Evolutionary conservation across 2,329 filamentous ascomycete species (phyloP).

Genomic region (Scleromitrula shiraiana): DNA sequence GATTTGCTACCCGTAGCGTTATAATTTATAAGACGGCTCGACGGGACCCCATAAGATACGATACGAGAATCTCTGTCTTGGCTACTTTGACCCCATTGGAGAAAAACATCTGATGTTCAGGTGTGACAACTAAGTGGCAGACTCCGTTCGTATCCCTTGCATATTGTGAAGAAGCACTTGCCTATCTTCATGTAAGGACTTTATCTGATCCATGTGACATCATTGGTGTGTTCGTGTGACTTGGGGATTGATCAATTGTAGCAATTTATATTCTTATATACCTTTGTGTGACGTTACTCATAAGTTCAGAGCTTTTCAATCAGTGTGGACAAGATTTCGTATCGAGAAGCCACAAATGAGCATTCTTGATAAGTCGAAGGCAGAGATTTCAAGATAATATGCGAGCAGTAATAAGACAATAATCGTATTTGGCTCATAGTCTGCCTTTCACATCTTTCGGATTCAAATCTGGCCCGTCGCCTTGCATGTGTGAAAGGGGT

Average conservation of each 20-base stretch:
- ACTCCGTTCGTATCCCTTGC: neutral
- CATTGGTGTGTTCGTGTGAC: neutral
- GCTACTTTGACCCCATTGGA: neutral
- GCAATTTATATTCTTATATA: too few species aligned
- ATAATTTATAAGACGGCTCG: neutral
- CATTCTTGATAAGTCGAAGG: neutral
- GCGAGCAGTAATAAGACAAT: neutral
- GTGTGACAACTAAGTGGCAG: neutral
- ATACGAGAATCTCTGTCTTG: slow-evolving; percentile 2
- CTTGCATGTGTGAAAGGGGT: slow-evolving; percentile 17
- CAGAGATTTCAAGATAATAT: neutral
- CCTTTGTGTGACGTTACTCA: neutral
- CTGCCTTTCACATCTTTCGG: slow-evolving; percentile 7
- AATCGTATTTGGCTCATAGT: too few species aligned
- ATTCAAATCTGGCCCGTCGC: slow-evolving; percentile 19
- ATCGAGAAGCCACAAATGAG: neutral
- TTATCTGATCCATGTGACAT: neutral
- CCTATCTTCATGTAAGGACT: neutral
- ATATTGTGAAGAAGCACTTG: neutral
- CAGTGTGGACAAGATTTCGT: too few species aligned
- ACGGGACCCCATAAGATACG: neutral
- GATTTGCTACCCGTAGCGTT: neutral
- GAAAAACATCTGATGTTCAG: neutral
- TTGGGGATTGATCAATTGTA: neutral
- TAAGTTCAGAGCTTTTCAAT: too few species aligned